Evolutionary conservation across 2,329 filamentous ascomycete species (phyloP).

Genomic region (Ceratocystis diversiconidia): DNA sequence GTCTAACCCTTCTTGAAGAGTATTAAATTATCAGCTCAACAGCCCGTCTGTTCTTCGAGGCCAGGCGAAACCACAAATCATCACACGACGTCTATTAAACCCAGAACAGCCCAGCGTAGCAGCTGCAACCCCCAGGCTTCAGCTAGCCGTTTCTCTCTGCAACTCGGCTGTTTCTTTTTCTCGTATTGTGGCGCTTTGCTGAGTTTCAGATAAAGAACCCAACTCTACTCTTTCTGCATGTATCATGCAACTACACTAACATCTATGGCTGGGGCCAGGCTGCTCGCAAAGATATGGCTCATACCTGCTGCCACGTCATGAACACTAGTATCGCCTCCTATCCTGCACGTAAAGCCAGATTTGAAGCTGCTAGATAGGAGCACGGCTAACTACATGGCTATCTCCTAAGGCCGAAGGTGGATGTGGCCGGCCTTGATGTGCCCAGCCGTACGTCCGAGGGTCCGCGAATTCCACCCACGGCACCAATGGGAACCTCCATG

Average conservation of each 20-base stretch:
- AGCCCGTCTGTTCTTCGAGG: too few species aligned
- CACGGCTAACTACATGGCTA: slow-evolving; percentile 22
- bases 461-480: slow-evolving; percentile 41
- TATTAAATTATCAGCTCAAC: background rate
- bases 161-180: background rate
- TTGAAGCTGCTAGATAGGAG: slow-evolving; percentile 25
- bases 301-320: slow-evolving; percentile 24
- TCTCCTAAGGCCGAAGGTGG: background rate
- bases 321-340: slow-evolving; percentile 21
- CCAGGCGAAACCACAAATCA: too few species aligned
- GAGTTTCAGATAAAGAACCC: background rate
- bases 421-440: too few species aligned
- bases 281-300: slow-evolving; percentile 27
- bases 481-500: slow-evolving; percentile 28
- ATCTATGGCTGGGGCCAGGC: slow-evolving; percentile 26
- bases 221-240: background rate
- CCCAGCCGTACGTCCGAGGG: slow-evolving; percentile 23
- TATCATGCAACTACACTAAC: background rate
- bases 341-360: slow-evolving; percentile 21
- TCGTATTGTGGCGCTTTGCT: background rate
- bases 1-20: background rate
- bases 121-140: background rate
- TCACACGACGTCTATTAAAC: too few species aligned
- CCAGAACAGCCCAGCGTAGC: background rate
- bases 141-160: background rate